Evolutionary conservation across 2,329 filamentous ascomycete species (phyloP).

Genomic region (Neoascochyta sp.): DNA sequence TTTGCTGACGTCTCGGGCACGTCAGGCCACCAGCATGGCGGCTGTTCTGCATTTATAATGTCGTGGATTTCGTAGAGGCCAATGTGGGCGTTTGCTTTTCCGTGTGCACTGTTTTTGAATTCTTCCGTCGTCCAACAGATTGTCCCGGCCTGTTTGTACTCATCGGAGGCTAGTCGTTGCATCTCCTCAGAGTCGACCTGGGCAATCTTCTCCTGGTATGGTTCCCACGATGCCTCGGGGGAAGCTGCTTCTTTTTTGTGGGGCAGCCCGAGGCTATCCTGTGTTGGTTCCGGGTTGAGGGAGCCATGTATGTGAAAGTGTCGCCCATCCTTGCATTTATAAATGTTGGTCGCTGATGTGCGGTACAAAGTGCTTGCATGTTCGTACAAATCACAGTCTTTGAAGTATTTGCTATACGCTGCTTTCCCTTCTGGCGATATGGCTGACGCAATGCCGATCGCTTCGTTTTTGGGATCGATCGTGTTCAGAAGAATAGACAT

Average conservation of each 20-base stretch:
- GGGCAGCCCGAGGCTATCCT: conserved; percentile 37
- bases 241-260: conserved; percentile 24
- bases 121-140: conserved; percentile 40
- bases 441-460: conserved; percentile 10
- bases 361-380: conserved; percentile 22
- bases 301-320: conserved; percentile 49
- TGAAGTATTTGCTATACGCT: conserved; percentile 23
- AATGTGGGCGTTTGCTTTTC: conserved; percentile 42
- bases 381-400: conserved; percentile 25
- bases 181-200: conserved; percentile 35
- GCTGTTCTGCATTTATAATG: conserved; percentile 24
- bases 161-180: conserved; percentile 37
- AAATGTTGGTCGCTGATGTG: conserved; percentile 45
- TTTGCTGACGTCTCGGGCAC: conserved; percentile 26
- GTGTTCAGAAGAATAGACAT: conserved; percentile 40
- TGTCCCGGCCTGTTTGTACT: conserved; percentile 42
- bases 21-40: conserved; percentile 45
- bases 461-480: conserved; percentile 32
- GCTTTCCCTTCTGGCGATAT: conserved; percentile 13
- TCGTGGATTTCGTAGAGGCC: conserved; percentile 41
- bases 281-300: conserved; percentile 47
- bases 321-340: conserved; percentile 44
- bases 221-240: conserved; percentile 30
- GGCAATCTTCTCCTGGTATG: conserved; percentile 34
- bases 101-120: conserved; percentile 40